Percentiles rank a stretch among this genome's conserved stretches.
Conservation (phyloP, 2,329 filamentous ascomycete genomes). For the Exutisphaerella laricina region DNA sequence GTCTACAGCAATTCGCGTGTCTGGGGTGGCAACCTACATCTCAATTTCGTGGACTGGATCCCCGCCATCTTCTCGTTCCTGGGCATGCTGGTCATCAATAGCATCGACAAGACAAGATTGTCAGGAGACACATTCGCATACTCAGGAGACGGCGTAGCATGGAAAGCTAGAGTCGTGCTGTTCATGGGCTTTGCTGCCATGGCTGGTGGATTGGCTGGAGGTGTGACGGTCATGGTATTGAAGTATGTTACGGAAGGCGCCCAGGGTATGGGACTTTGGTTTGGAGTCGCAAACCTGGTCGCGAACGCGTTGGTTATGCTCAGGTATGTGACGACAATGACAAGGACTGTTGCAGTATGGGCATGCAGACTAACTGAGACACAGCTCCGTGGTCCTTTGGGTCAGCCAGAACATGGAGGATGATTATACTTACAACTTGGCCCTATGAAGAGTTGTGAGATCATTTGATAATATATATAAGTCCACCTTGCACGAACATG, state of each 20-base stretch:
- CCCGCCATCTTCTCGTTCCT: constrained; percentile 64
- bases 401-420: constrained; percentile 68
- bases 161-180: constrained; percentile 63
- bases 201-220: constrained; percentile 61
- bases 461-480: background rate
- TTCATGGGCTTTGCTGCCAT: constrained; percentile 65
- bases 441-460: constrained; percentile 42
- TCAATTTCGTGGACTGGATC: constrained; percentile 68
- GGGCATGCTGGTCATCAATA: constrained; percentile 68
- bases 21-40: constrained; percentile 55
- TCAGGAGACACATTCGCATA: constrained; percentile 61
- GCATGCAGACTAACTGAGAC: constrained; percentile 26
- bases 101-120: constrained; percentile 62
- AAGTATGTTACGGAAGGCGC: constrained; percentile 61
- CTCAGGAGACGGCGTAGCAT: constrained; percentile 58
- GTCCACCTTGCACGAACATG: too few species aligned
- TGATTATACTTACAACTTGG: constrained; percentile 65
- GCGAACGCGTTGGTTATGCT: constrained; percentile 62
- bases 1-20: constrained; percentile 57
- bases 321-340: constrained; percentile 47
- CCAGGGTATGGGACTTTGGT: constrained; percentile 57
- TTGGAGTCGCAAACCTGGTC: constrained; percentile 61
- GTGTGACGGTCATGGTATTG: constrained; percentile 61
- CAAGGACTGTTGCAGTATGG: background rate
- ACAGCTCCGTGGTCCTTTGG: constrained; percentile 60